phyloP scores from a whole-genome alignment of 345 rosid genomes.

The Boechera retrofracta region DNA sequence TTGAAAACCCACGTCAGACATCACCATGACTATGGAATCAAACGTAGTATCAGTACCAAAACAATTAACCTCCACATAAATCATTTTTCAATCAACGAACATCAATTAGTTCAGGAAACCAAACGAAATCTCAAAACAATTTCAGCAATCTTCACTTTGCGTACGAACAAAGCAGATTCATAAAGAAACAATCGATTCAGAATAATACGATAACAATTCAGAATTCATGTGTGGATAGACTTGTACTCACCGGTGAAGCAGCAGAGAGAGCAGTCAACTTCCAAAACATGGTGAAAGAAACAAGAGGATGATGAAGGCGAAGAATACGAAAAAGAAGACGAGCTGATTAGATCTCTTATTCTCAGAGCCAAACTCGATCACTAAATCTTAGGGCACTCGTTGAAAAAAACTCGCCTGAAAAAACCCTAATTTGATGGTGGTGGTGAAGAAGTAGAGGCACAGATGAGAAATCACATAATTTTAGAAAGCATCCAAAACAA shows the following conservation, averaged over 20 bases:
- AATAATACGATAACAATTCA: background rate
- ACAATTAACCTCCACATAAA: conserved; percentile 4
- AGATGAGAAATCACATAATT: conserved; percentile 43
- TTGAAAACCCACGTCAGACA: conserved; percentile 1
- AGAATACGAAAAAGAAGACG: conserved; percentile 2
- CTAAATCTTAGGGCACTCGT: conserved; percentile 29
- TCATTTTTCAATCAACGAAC: background rate
- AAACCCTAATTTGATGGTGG: conserved; percentile 45
- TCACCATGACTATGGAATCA: background rate
- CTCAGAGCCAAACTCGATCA: conserved; percentile 16
- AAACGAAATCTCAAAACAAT: conserved; percentile 37
- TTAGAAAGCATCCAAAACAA: conserved; percentile 35
- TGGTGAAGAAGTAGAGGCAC: conserved; percentile 38
- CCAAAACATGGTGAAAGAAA: conserved; percentile 78
- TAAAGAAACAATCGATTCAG: background rate
- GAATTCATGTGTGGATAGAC: conserved; percentile 31
- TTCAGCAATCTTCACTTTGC: conserved; percentile 1
- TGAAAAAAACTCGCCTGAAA: conserved; percentile 6
- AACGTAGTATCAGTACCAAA: background rate
- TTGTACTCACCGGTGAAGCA: conserved; percentile 81
- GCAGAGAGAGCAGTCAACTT: conserved; percentile 90
- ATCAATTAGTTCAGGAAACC: background rate
- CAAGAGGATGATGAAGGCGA: conserved; percentile 26
- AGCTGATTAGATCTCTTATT: conserved; percentile 53
- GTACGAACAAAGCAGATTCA: conserved; percentile 16